A percentile compares a stretch with the other conserved stretches of the same genome.
phyloP scores from a whole-genome alignment of 345 rosid genomes.

The Eucalyptus victrix region DNA sequence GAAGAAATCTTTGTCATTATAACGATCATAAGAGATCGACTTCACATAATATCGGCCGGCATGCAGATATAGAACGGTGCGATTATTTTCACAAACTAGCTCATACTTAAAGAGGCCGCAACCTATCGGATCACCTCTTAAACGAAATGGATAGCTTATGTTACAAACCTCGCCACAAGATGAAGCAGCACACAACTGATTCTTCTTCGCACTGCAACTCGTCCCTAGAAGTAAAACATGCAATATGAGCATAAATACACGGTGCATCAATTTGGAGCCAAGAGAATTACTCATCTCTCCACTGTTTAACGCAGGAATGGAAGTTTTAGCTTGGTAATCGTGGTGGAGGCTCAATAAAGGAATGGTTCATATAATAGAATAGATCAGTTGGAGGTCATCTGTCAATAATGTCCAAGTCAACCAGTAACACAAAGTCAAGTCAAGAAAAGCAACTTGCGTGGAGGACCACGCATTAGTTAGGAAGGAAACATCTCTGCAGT shows the following conservation, averaged over 20 bases:
- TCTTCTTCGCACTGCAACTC: no score
- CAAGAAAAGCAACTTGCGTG: background rate
- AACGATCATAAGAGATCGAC: accelerated
- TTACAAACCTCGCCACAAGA: no score
- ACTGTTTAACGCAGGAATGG: background rate
- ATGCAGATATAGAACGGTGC: no score
- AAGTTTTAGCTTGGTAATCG: background rate
- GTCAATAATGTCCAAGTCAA: background rate
- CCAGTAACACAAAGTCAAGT: background rate
- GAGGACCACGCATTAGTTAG: background rate
- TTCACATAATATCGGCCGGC: no score
- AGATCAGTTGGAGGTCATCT: background rate
- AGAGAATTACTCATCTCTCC: background rate
- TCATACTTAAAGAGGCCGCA: no score
- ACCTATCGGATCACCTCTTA: no score
- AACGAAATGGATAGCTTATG: no score
- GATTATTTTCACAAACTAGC: no score
- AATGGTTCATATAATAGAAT: background rate
- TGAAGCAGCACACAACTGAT: no score
- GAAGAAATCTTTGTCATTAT: accelerated
- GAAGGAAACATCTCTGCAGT: background rate
- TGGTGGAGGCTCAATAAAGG: background rate
- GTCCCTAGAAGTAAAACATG: background rate
- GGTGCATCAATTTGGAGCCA: background rate
- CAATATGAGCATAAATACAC: background rate